phyloP scores from a whole-genome alignment of 768 basidiomycete species.

The Mycena sanguinolenta region DNA sequence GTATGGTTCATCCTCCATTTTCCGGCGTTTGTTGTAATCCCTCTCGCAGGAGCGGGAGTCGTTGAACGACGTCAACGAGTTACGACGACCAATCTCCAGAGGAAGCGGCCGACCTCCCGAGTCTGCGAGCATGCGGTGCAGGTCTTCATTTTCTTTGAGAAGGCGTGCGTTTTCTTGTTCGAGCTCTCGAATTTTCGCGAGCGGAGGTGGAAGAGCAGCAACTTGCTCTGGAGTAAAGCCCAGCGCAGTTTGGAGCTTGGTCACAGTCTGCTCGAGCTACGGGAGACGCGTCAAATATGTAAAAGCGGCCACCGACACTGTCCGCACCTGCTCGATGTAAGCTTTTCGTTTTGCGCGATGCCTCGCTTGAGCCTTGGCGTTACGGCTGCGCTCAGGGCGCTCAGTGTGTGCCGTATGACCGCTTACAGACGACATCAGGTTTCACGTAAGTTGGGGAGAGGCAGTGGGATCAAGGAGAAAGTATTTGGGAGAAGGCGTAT shows the following conservation, averaged over 20 bases:
- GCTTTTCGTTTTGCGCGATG: slow-evolving; percentile 94
- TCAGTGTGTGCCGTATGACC: slow-evolving; percentile 69
- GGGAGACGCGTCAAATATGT: slow-evolving; percentile 23
- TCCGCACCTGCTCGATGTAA: slow-evolving; percentile 87
- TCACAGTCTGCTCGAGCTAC: slow-evolving; percentile 88
- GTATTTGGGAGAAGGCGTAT: slow-evolving; percentile 41
- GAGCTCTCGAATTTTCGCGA: slow-evolving; percentile 83
- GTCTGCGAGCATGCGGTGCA: slow-evolving; percentile 75
- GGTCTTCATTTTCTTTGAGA: slow-evolving; percentile 79
- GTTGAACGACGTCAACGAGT: slow-evolving; percentile 60
- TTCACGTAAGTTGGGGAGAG: slow-evolving; percentile 65
- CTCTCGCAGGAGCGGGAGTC: slow-evolving; percentile 67
- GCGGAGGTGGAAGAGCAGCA: slow-evolving; percentile 77
- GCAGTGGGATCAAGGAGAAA: slow-evolving; percentile 65
- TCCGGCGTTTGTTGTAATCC: slow-evolving; percentile 75
- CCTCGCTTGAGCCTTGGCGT: slow-evolving; percentile 89
- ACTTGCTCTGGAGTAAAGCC: slow-evolving; percentile 83
- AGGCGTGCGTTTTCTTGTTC: slow-evolving; percentile 84
- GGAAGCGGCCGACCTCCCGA: slow-evolving; percentile 50
- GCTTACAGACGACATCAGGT: slow-evolving; percentile 72
- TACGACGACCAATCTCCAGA: slow-evolving; percentile 62
- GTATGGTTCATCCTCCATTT: slow-evolving; percentile 69
- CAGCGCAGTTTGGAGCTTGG: slow-evolving; percentile 83
- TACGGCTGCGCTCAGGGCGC: slow-evolving; percentile 87
- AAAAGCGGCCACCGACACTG: slow-evolving; percentile 11